Conservation (phyloP, 1,139 yeast species). For the Sugiyamaella xylanicola region DNA sequence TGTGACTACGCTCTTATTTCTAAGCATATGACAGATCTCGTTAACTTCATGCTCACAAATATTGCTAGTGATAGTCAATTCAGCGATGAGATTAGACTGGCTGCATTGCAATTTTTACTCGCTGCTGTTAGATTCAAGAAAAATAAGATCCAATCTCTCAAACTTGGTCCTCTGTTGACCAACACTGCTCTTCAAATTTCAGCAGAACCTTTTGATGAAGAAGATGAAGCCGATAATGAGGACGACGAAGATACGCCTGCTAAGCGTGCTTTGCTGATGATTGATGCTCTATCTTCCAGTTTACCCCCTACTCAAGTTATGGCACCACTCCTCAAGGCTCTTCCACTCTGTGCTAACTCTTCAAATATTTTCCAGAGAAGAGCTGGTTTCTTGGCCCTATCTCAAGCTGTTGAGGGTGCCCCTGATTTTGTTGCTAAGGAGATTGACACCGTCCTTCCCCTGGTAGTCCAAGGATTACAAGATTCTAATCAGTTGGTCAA, state of each 20-base stretch:
- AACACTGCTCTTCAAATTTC: slow-evolving; percentile 75
- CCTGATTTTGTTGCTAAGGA: slow-evolving; percentile 88
- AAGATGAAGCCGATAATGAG: slow-evolving; percentile 87
- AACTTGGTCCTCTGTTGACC: slow-evolving; percentile 80
- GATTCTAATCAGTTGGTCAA: slow-evolving; percentile 77
- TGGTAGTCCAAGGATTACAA: slow-evolving; percentile 72
- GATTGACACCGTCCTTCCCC: slow-evolving; percentile 70
- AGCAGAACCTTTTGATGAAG: slow-evolving; percentile 66
- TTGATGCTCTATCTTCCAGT: slow-evolving; percentile 76
- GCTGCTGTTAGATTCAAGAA: slow-evolving; percentile 71
- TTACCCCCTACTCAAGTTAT: slow-evolving; percentile 88
- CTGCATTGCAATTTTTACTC: slow-evolving; percentile 82
- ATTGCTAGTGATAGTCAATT: slow-evolving; percentile 66
- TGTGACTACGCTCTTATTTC: slow-evolving; percentile 80
- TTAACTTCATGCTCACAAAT: slow-evolving; percentile 68
- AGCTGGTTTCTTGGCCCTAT: slow-evolving; percentile 80
- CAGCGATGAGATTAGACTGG: slow-evolving; percentile 80
- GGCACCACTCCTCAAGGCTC: slow-evolving; percentile 68
- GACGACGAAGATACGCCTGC: slow-evolving; percentile 87
- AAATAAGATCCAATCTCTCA: slow-evolving; percentile 57
- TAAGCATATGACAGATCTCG: slow-evolving; percentile 67
- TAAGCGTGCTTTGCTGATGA: slow-evolving; percentile 74
- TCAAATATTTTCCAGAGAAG: slow-evolving; percentile 76
- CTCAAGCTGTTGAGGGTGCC: slow-evolving; percentile 87
- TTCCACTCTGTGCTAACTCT: slow-evolving; percentile 65